Evolutionary conservation across 257 asterid species (phyloP).

Genomic region (Przewalskia tangutica): DNA sequence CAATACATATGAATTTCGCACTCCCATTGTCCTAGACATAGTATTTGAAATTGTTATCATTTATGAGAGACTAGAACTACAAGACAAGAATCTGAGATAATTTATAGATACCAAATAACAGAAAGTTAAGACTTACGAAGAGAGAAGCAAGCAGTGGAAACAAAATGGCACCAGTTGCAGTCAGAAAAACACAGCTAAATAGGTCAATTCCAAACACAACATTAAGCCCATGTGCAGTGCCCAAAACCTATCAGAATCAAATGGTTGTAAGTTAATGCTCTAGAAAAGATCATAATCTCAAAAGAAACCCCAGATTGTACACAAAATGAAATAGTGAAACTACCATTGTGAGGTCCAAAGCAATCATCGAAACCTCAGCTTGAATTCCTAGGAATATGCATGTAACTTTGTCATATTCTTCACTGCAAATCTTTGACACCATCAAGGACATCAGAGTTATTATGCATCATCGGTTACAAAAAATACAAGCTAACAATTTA

Average conservation of each 20-base stretch:
- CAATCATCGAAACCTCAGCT: slow-evolving; percentile 71
- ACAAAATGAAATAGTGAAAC: slow-evolving; percentile 8
- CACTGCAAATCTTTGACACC: slow-evolving; percentile 64
- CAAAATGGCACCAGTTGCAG: slow-evolving; percentile 60
- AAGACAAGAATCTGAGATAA: neutral
- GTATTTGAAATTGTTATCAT: slow-evolving; percentile 3
- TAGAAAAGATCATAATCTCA: neutral
- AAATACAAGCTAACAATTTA: neutral
- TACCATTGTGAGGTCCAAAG: slow-evolving; percentile 90
- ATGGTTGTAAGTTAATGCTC: neutral
- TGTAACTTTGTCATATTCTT: slow-evolving; percentile 72
- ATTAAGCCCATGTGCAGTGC: slow-evolving; percentile 90
- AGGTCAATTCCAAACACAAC: slow-evolving; percentile 74
- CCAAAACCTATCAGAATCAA: slow-evolving; percentile 63
- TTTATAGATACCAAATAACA: neutral
- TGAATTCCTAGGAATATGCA: slow-evolving; percentile 76
- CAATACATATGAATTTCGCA: slow-evolving; percentile 48
- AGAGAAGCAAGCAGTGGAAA: slow-evolving; percentile 59
- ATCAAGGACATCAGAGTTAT: slow-evolving; percentile 19
- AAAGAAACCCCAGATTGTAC: neutral
- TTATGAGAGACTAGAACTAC: neutral
- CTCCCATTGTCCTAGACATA: slow-evolving; percentile 51
- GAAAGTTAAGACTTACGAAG: slow-evolving; percentile 42
- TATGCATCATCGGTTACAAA: neutral
- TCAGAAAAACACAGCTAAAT: slow-evolving; percentile 60